Evolutionary conservation across 2,329 filamentous ascomycete species (phyloP).

Genomic region (Hypoxylon sp.): DNA sequence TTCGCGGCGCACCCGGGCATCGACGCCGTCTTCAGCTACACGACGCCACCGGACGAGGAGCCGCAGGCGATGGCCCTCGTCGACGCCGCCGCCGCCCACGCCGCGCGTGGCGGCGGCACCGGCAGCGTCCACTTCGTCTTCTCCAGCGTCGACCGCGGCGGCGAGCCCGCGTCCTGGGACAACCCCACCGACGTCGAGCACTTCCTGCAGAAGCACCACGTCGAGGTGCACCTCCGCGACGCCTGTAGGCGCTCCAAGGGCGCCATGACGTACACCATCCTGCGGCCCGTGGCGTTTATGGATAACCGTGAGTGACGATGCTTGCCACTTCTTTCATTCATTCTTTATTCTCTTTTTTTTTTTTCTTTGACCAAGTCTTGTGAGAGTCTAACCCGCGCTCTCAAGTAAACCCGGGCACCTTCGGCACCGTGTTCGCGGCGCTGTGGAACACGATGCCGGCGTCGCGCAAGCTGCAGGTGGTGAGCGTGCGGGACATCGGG

Average conservation of each 20-base stretch:
- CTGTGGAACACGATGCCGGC: slow-evolving; percentile 44
- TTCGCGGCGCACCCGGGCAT: slow-evolving; percentile 46
- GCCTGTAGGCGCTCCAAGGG: slow-evolving; percentile 43
- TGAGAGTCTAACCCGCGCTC: neutral
- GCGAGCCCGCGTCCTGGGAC: slow-evolving; percentile 57
- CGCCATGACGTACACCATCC: slow-evolving; percentile 49
- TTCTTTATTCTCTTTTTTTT: neutral
- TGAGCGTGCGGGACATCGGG: slow-evolving; percentile 51
- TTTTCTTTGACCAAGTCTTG: neutral
- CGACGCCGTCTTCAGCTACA: slow-evolving; percentile 47
- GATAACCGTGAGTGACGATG: slow-evolving; percentile 45
- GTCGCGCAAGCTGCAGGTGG: slow-evolving; percentile 47
- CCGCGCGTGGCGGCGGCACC: neutral
- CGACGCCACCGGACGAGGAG: slow-evolving; percentile 46
- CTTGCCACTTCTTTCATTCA: too few species aligned
- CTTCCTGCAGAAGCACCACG: slow-evolving; percentile 65
- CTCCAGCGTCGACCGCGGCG: slow-evolving; percentile 69
- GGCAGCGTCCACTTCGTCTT: slow-evolving; percentile 67
- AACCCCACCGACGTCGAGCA: slow-evolving; percentile 63
- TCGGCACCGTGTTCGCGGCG: slow-evolving; percentile 45
- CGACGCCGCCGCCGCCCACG: slow-evolving; percentile 43
- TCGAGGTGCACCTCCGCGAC: slow-evolving; percentile 63
- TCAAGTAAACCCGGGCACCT: slow-evolving; percentile 43
- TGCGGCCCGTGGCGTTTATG: slow-evolving; percentile 52
- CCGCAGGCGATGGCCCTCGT: slow-evolving; percentile 48